Evolutionary conservation across 164 flowering plant genomes (phyloP).

Genomic region (Paratinospora sagittata): DNA sequence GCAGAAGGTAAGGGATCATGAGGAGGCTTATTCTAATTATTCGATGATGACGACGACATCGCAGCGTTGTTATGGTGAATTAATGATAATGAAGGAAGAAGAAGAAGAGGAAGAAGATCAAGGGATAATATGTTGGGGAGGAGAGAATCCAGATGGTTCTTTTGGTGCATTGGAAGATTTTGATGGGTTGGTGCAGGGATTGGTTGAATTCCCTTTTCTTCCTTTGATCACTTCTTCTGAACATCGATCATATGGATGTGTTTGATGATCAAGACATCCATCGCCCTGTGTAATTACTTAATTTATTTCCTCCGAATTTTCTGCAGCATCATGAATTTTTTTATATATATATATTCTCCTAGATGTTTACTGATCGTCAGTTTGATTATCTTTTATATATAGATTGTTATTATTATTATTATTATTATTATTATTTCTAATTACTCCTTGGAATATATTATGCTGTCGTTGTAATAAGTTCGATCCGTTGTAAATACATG

Average conservation of each 20-base stretch:
- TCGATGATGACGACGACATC: not conserved
- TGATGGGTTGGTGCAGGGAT: conserved; percentile 56
- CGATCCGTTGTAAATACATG: not conserved
- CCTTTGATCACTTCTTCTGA: conserved; percentile 31
- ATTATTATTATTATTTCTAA: no score
- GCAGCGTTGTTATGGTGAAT: not conserved
- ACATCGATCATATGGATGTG: conserved; percentile 24
- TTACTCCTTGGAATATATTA: no score
- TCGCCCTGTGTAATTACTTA: not conserved
- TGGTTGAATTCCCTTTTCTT: conserved; percentile 35
- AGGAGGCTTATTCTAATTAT: no score
- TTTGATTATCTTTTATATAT: no score
- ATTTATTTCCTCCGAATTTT: not conserved
- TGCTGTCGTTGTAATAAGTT: not conserved
- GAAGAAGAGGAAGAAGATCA: no score
- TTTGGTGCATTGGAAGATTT: conserved; percentile 49
- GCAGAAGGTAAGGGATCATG: not conserved
- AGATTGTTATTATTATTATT: no score
- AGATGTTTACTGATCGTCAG: no score
- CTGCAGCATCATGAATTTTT: no score
- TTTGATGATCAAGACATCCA: conserved; percentile 22
- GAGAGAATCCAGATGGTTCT: conserved; percentile 28
- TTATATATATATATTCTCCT: no score
- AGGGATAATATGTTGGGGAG: conserved; percentile 31
- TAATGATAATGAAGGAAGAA: conserved; percentile 11